Evolutionary conservation across 2,329 filamentous ascomycete species (phyloP), one percentile per base, ranked within the genome.

Genomic region (Xylariaceae sp.): DNA sequence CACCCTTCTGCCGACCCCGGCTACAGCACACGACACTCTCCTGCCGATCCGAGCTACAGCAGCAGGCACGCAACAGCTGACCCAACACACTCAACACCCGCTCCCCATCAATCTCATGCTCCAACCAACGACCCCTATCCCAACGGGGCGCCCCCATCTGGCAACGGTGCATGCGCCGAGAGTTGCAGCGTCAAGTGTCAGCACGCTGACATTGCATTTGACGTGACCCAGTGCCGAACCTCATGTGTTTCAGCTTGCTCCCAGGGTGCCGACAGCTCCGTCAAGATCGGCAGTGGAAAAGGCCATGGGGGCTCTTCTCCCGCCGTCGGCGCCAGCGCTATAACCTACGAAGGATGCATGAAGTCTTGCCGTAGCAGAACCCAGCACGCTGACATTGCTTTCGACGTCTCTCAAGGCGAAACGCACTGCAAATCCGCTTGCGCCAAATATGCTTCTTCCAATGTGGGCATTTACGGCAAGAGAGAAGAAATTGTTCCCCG

Each of bases 291-390:
- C 41, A 23, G 9, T 45, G 51, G 30, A 11, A 4, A 51, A 34
- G 23, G 4, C 8, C 6, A 51, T 15, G 4, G 56, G 39, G 45
- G 55, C 9, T 6, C 9, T 9, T 5, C 34, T 6, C 34, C 56
- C 3, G 41, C 11, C 10, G 18, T 57, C 18, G 47, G 45, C 10
- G 47, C 44, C 11, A 54, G 53, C 35, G 10, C 10, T 2, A 9
- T 37, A 3, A 55, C 56, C 10, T 65, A 39, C 48, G 56, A 65
- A 3, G 44, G 23, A 4, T 65, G 61, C 45, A 53, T 64, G 51
- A 23, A 18, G 5, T 30, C 18, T 2, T 61, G 59, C 54, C 17
- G n/a, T 1, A 15, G 18, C 6, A 35, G 39, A 7, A 13, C 9
- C 9, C 59, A 64, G 49, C 35, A 30, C 30, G 53, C 51, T 34